Evolutionary conservation across 331 rosid species (phyloP).

Genomic region (Malus hybrid): DNA sequence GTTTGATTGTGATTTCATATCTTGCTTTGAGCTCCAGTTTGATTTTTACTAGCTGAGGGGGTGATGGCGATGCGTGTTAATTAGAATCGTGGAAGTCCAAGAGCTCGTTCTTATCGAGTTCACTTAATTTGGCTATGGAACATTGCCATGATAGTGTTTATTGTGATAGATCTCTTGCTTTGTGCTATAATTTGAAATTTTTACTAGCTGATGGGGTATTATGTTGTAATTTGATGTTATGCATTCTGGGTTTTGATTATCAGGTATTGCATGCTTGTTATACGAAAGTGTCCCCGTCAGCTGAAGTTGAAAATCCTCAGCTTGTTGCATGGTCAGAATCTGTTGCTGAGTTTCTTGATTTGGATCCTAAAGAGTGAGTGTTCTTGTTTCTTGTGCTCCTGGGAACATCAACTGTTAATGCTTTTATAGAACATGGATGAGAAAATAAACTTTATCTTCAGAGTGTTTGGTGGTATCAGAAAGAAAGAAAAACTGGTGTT

Average conservation of each 20-base stretch:
- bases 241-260: not conserved
- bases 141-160: too few relatives aligned
- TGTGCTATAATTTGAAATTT: not conserved
- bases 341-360: conserved; percentile 67
- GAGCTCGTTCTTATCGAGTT: too few relatives aligned
- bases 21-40: not conserved
- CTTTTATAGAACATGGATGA: not conserved
- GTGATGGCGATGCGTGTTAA: too few relatives aligned
- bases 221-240: not conserved
- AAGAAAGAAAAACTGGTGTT: not conserved
- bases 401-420: not conserved
- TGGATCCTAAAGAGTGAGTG: conserved; percentile 81
- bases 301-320: conserved; percentile 70
- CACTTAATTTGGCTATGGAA: too few relatives aligned
- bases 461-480: not conserved
- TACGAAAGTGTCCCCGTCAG: conserved; percentile 70
- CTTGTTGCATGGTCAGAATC: conserved; percentile 78
- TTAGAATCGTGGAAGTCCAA: too few relatives aligned
- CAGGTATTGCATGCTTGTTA: conserved; percentile 94
- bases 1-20: not conserved
- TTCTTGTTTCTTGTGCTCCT: conserved; percentile 3
- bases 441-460: not conserved
- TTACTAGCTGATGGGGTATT: not conserved
- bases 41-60: too few relatives aligned
- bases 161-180: not conserved